Percentiles rank a stretch among this genome's conserved stretches.
These are phyloP conservation scores for Nannochloropsis oceanica DNA, from an alignment of 108 stramenopile genomes.

Conservation along the genomic window DNA sequence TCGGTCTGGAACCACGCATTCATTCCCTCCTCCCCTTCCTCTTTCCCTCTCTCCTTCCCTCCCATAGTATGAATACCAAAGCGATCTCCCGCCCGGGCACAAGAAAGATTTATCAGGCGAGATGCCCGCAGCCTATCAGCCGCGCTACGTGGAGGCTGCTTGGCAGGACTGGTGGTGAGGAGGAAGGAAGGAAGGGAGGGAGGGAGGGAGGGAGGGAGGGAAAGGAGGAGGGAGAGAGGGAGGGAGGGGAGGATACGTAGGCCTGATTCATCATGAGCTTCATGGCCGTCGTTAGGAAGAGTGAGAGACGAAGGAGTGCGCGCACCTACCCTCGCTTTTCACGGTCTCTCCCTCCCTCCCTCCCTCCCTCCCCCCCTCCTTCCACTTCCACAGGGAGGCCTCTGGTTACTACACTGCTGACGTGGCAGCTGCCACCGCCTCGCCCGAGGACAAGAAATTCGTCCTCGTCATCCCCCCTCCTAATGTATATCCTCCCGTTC, in stretches of 20 bases:
- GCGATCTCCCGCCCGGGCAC: conserved; percentile 1
- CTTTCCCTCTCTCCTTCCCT: neutral
- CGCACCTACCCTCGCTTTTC: neutral
- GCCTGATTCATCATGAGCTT: neutral
- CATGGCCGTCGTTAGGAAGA: no score
- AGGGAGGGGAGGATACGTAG: no score
- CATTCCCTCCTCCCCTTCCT: no score
- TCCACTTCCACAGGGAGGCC: neutral
- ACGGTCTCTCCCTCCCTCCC: neutral
- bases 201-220: neutral
- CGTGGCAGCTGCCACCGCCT: neutral
- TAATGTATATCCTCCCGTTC: neutral
- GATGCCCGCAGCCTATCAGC: conserved; percentile 86
- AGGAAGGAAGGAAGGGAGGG: neutral
- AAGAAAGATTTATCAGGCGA: conserved; percentile 32
- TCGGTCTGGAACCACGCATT: no score
- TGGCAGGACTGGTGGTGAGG: conserved; percentile 53
- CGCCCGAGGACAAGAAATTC: neutral
- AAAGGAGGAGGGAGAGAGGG: neutral
- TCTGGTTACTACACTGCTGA: neutral
- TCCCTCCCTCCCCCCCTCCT: neutral
- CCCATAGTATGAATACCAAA: neutral
- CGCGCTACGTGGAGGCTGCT: conserved; percentile 80
- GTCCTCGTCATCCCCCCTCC: neutral
- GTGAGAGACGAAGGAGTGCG: no score